These are phyloP conservation scores for Pyricularia grisea DNA, from an alignment of 2,329 filamentous ascomycete species.

Conservation along the genomic window DNA sequence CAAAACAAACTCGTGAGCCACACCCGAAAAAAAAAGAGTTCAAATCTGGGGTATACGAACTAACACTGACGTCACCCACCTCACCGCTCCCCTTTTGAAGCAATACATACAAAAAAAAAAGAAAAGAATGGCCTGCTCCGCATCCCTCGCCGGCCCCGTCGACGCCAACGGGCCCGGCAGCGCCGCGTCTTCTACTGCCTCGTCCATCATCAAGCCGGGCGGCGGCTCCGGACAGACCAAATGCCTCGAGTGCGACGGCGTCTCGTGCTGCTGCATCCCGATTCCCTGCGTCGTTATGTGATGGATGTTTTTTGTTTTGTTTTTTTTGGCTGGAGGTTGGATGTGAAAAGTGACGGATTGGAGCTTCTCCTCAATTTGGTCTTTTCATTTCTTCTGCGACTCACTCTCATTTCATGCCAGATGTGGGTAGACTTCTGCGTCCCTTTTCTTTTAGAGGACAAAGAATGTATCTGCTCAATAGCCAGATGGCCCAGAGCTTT, in stretches of 20 bases:
- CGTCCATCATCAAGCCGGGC: slow-evolving; percentile 40
- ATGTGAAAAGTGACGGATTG: neutral
- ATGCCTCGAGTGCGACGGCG: slow-evolving; percentile 40
- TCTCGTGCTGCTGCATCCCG: slow-evolving; percentile 45
- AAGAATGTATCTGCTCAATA: neutral
- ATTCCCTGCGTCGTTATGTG: slow-evolving; percentile 41
- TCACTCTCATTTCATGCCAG: neutral
- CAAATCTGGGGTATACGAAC: neutral
- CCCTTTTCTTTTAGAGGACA: no score
- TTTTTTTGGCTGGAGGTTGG: neutral
- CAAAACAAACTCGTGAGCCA: no score
- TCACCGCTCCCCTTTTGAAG: neutral
- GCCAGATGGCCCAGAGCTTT: neutral
- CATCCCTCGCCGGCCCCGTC: slow-evolving; percentile 20
- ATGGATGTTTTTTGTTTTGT: no score
- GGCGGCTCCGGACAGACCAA: slow-evolving; percentile 30
- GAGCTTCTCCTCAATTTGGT: neutral
- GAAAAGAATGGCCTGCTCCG: slow-evolving; percentile 22
- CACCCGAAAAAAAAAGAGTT: no score
- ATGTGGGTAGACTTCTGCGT: neutral
- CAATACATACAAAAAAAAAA: slow-evolving; percentile 7
- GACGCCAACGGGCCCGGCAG: slow-evolving; percentile 37
- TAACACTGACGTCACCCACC: slow-evolving; percentile 1
- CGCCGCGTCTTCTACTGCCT: slow-evolving; percentile 36
- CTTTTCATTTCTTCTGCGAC: neutral